Percentiles rank a stretch among this genome's conserved stretches.
Evolutionary conservation across 2,329 filamentous ascomycete genomes (phyloP).

Genomic region (Tympanopsis confertula): DNA sequence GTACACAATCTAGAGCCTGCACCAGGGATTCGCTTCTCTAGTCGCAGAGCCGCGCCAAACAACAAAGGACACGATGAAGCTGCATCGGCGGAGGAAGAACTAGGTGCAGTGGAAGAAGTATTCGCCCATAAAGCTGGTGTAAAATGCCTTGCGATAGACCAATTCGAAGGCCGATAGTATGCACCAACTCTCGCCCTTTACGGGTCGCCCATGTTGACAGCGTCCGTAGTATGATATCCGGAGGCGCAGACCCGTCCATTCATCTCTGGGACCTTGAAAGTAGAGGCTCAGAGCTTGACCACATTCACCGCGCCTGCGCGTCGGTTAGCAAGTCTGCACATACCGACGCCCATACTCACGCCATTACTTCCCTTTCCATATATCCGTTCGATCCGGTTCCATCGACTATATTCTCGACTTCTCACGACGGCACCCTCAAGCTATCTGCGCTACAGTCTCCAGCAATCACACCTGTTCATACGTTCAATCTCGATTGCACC

Average conservation of each 20-base stretch:
- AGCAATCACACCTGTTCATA: conserved; percentile 26
- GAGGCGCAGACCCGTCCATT: conserved; percentile 1
- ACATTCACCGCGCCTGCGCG: background rate
- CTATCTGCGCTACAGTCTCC: conserved; percentile 24
- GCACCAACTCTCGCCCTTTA: background rate
- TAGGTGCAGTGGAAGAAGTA: background rate
- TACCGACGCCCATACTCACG: conserved; percentile 25
- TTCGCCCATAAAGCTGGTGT: background rate
- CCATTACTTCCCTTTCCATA: conserved; percentile 30
- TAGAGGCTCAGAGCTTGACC: background rate
- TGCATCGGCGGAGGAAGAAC: background rate
- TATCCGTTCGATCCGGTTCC: conserved; percentile 33
- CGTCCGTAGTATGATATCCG: background rate
- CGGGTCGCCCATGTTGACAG: background rate
- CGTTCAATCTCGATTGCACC: conserved; percentile 29
- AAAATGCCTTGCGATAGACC: background rate
- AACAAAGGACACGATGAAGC: background rate
- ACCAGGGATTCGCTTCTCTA: background rate
- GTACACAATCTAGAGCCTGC: background rate
- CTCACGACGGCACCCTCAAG: conserved; percentile 30
- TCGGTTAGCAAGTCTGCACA: conserved; percentile 13
- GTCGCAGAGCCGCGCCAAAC: background rate
- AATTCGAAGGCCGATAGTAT: background rate
- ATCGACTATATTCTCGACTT: conserved; percentile 29
- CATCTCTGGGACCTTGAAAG: background rate